Base-by-base conservation (phyloP, 2,329 filamentous ascomycete species). In the Neodidymelliopsis sp. region DNA sequence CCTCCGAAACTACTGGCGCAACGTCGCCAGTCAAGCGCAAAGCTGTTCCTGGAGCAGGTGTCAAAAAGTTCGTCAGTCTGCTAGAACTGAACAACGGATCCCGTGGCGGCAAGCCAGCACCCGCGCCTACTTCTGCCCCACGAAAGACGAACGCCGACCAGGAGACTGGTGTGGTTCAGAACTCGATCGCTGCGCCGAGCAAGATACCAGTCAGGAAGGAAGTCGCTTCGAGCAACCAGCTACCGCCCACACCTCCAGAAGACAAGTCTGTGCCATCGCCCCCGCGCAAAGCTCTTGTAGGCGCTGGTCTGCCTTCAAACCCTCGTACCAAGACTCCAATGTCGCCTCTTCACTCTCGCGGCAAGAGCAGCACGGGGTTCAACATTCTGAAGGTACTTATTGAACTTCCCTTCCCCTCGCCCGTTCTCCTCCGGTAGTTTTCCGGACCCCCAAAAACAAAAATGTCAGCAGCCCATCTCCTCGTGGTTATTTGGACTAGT, bases 321-420 rank as follows among this genome's bases (percentile, higher is more conserved):
- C 67, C 68, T n/a, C 62, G 63, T 25, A 47, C 56, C 31, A 63
- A 59, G 43, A 51, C 46, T 23, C 63, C 47, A 25, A 44, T 39
- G 8, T 59, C 59, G 18, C 58, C 62, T 27, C 63, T 67, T 42
- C 70, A 72, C 38, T 44, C 56, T 27, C 67, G 67, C 9, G 67
- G 70, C 15, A 73, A 73, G 49, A 73, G 71, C 49, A 71, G 63
- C 47, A 71, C 70, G 11, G 66, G 69, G 23, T 71, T 73, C 46
- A 67, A 69, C 40, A 59, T 71, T 23, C 55, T 73, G 54, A 69
- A 71, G 60, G 69, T 72, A 66, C 54, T 62, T 60, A 60, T 62
- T 20, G 46, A 63, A 47, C 43, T 65, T 48, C 50, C 60, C 37
- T 56, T 62, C 31, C 60, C 59, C 41, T 39, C 59, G 41, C 58